A percentile compares a stretch with the other conserved stretches of the same genome.
Conservation (phyloP, 2,329 filamentous ascomycete species). For the Botryotinia convoluta region DNA sequence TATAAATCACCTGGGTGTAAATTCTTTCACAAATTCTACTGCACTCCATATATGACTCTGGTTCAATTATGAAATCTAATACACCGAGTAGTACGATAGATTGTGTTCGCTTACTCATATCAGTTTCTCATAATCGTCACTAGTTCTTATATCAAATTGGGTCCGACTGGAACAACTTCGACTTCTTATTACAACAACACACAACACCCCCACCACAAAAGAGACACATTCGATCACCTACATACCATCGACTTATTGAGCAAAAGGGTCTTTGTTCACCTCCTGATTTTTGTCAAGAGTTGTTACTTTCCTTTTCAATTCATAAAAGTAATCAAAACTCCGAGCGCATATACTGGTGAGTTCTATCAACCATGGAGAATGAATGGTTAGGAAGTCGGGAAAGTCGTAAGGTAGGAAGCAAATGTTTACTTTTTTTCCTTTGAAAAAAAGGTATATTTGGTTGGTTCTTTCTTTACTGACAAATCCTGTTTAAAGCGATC, state of each 20-base stretch:
- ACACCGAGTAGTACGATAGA: neutral
- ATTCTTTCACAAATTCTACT: neutral
- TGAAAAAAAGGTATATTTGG: neutral
- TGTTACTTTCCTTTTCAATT: neutral
- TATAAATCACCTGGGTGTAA: neutral
- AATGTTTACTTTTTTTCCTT: constrained; percentile 1
- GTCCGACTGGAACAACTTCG: neutral
- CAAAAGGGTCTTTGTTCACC: neutral
- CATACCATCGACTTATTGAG: neutral
- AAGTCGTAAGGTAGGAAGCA: constrained; percentile 17
- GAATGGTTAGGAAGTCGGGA: constrained; percentile 5
- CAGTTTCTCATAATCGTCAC: neutral
- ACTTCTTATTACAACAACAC: constrained; percentile 5
- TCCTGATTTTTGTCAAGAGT: neutral
- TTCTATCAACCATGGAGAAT: constrained; percentile 10
- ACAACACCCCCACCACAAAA: constrained; percentile 3
- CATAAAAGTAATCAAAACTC: neutral
- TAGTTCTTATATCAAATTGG: constrained; percentile 7
- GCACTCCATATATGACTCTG: neutral
- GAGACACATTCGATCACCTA: neutral
- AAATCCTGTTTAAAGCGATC: constrained; percentile 31
- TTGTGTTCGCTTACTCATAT: constrained; percentile 6
- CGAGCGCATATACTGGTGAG: neutral
- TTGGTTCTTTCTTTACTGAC: constrained; percentile 3
- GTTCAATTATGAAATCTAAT: neutral